Conservation (phyloP, 1,139 yeast species). For the Candida albicans region DNA sequence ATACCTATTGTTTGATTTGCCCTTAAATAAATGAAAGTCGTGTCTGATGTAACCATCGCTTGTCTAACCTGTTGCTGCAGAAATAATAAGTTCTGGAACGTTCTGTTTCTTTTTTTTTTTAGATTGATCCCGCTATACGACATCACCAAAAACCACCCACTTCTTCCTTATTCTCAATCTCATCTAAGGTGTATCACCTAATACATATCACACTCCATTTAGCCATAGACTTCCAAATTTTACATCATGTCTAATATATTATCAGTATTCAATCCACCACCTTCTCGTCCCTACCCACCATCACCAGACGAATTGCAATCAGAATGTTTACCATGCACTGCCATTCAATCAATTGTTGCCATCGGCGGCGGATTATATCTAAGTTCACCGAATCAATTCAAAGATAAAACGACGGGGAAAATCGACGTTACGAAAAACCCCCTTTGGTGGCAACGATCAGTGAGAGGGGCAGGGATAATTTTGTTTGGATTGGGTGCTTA, state of each 20-base stretch:
- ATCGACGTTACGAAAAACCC: constrained; percentile 40
- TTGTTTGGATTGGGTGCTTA: constrained; percentile 40
- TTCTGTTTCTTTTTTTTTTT: too few relatives aligned
- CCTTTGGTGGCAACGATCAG: constrained; percentile 41
- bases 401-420: constrained; percentile 29
- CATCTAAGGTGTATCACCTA: too few relatives aligned
- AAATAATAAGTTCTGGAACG: too few relatives aligned
- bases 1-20: too few relatives aligned
- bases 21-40: too few relatives aligned
- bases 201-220: not conserved
- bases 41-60: too few relatives aligned
- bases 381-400: constrained; percentile 30
- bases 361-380: constrained; percentile 39
- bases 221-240: not conserved
- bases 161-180: too few relatives aligned
- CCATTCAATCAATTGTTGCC: constrained; percentile 37
- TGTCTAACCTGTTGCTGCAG: too few relatives aligned
- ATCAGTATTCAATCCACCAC: constrained; percentile 40
- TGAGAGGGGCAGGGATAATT: constrained; percentile 33
- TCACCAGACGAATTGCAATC: constrained; percentile 20
- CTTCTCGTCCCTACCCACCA: constrained; percentile 25
- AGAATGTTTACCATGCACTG: constrained; percentile 42
- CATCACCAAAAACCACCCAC: too few relatives aligned
- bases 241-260: constrained; percentile 33
- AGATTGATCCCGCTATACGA: too few relatives aligned